Percentiles rank a stretch among this genome's conserved stretches.
phyloP scores from a whole-genome alignment of 306 rosid species.

The Macrotyloma uniflorum region DNA sequence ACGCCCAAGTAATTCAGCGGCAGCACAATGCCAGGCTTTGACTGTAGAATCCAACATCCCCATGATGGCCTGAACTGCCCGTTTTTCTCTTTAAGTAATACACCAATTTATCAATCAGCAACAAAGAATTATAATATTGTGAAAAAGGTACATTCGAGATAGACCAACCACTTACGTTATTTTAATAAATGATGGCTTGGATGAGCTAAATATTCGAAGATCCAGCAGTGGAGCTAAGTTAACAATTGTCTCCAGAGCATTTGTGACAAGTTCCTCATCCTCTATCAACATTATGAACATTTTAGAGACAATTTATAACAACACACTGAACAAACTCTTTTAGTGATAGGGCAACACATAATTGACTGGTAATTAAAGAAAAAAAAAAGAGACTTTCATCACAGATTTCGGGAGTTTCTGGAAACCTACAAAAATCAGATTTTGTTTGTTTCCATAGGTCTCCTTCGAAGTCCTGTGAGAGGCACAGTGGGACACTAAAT shows the following conservation, averaged over 20 bases:
- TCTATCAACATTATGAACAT: slow-evolving; percentile 54
- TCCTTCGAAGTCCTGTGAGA: no score
- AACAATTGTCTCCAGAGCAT: slow-evolving; percentile 94
- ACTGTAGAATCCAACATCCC: slow-evolving; percentile 85
- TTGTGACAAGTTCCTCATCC: slow-evolving; percentile 99
- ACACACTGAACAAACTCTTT: slow-evolving; percentile 20
- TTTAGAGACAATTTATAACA: slow-evolving; percentile 16
- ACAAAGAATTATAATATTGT: slow-evolving; percentile 7
- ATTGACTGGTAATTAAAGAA: not conserved
- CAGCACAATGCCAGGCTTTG: slow-evolving; percentile 95
- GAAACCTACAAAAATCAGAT: not conserved
- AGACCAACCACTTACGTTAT: slow-evolving; percentile 72
- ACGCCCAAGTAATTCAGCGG: slow-evolving; percentile 96
- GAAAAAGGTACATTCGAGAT: not conserved
- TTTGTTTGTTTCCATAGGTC: no score
- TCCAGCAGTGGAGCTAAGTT: slow-evolving; percentile 94
- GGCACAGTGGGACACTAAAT: no score
- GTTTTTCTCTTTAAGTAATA: slow-evolving; percentile 69
- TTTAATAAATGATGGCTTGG: slow-evolving; percentile 90
- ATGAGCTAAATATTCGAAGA: slow-evolving; percentile 90
- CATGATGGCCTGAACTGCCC: slow-evolving; percentile 90
- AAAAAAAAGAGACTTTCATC: not conserved
- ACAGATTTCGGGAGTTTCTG: not conserved
- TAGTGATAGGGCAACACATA: slow-evolving; percentile 1
- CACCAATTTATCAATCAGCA: slow-evolving; percentile 33